phyloP scores from a whole-genome alignment of 345 rosid genomes.

The Pugionium dolabratum region DNA sequence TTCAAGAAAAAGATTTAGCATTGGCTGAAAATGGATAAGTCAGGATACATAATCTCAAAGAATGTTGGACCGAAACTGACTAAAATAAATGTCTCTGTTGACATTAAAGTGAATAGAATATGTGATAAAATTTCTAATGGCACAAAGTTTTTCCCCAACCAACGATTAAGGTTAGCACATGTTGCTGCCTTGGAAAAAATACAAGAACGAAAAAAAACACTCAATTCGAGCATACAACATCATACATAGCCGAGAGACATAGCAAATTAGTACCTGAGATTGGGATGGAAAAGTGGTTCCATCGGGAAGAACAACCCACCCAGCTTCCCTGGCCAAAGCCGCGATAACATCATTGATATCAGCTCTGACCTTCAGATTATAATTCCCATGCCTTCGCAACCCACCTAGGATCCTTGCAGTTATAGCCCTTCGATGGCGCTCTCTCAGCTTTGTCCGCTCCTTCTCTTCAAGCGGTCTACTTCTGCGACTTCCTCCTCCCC shows the following conservation, averaged over 20 bases:
- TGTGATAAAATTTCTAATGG: too few species aligned
- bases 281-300: constrained; percentile 97
- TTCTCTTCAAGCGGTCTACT: constrained; percentile 89
- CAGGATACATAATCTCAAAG: too few species aligned
- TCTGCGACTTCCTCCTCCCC: constrained; percentile 63
- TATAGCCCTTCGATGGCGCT: constrained; percentile 93
- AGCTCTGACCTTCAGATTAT: constrained; percentile 98
- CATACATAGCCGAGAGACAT: background rate
- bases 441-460: constrained; percentile 95
- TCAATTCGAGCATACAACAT: too few species aligned
- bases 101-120: too few species aligned
- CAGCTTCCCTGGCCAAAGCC: constrained; percentile 99
- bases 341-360: constrained; percentile 98
- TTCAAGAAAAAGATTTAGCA: constrained; percentile 16
- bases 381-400: constrained; percentile 92
- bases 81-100: too few species aligned
- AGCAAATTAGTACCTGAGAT: constrained; percentile 67
- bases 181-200: too few species aligned
- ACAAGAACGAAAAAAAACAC: too few species aligned
- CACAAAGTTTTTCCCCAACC: too few species aligned
- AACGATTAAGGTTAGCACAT: too few species aligned
- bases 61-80: too few species aligned
- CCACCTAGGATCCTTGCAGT: constrained; percentile 99
- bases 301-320: constrained; percentile 99
- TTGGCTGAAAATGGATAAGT: constrained; percentile 13